Evolutionary conservation across 2,329 filamentous ascomycete species (phyloP).

Genomic region (Orbilia quercus): DNA sequence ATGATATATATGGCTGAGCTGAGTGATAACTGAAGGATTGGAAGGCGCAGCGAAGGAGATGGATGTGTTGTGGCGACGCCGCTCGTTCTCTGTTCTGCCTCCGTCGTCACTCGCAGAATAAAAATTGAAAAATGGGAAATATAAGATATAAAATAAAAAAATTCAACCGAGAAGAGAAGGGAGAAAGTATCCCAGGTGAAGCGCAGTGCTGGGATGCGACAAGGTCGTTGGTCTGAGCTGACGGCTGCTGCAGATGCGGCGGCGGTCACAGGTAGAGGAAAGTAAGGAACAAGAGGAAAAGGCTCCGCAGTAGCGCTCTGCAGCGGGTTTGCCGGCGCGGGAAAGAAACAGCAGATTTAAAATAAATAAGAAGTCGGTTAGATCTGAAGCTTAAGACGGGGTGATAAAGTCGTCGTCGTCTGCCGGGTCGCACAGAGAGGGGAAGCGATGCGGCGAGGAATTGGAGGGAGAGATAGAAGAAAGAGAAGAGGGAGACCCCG

Average conservation of each 20-base stretch:
- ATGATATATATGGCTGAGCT: not conserved
- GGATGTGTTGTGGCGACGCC: constrained; percentile 26
- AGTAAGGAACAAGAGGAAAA: constrained; percentile 1
- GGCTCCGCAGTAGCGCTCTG: constrained; percentile 51
- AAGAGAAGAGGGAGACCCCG: constrained; percentile 1
- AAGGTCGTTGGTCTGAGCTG: no score
- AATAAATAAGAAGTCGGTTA: not conserved
- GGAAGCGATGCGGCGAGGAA: not conserved
- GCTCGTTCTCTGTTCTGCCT: not conserved
- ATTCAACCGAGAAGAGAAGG: no score
- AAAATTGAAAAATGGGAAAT: no score
- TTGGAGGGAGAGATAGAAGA: not conserved
- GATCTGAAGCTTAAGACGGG: no score
- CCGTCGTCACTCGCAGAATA: constrained; percentile 16
- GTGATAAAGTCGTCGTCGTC: no score
- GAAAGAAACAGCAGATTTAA: constrained; percentile 3
- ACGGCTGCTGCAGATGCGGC: constrained; percentile 14
- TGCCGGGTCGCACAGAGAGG: not conserved
- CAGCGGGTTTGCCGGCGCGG: constrained; percentile 42
- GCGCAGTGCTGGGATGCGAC: no score
- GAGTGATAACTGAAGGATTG: constrained; percentile 37
- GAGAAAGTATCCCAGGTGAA: no score
- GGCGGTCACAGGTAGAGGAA: constrained; percentile 27
- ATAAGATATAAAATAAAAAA: no score
- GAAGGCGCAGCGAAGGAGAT: constrained; percentile 32